Conservation (phyloP, 1,139 yeast species). For the Protomyces gravidus region DNA sequence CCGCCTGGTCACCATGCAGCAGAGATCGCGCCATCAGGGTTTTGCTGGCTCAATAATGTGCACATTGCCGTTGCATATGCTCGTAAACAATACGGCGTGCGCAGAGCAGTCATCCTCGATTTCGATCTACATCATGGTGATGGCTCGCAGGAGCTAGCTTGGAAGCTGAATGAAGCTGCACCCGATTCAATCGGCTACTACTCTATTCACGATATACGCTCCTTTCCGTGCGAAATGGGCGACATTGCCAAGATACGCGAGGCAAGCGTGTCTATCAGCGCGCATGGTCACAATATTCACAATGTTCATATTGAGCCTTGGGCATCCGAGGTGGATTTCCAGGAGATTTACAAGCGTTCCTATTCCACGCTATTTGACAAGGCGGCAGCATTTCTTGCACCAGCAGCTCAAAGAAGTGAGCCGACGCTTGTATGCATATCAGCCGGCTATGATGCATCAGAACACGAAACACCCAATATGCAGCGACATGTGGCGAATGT, state of each 20-base stretch:
- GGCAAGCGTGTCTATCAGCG: slow-evolving; percentile 74
- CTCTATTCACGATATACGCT: slow-evolving; percentile 78
- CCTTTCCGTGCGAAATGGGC: slow-evolving; percentile 79
- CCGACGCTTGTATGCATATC: slow-evolving; percentile 69
- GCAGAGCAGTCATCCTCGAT: slow-evolving; percentile 79
- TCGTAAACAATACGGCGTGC: slow-evolving; percentile 55
- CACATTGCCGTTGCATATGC: slow-evolving; percentile 83
- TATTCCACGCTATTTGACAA: slow-evolving; percentile 61
- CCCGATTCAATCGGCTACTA: slow-evolving; percentile 73
- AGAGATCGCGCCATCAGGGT: slow-evolving; percentile 79
- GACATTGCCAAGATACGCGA: slow-evolving; percentile 51
- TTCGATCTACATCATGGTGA: slow-evolving; percentile 91
- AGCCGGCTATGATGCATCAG: slow-evolving; percentile 88
- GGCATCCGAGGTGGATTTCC: slow-evolving; percentile 59
- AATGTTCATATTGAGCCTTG: slow-evolving; percentile 74
- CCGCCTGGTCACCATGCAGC: slow-evolving; percentile 95
- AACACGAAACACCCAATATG: slow-evolving; percentile 75
- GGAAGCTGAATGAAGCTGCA: slow-evolving; percentile 50
- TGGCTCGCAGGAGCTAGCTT: slow-evolving; percentile 82
- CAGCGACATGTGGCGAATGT: slow-evolving; percentile 80
- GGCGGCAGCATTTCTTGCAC: slow-evolving; percentile 62
- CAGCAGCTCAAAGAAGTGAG: slow-evolving; percentile 39
- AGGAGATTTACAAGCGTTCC: slow-evolving; percentile 56
- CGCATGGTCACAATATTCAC: slow-evolving; percentile 69
- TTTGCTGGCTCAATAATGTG: slow-evolving; percentile 75